phyloP scores from a whole-genome alignment of 192 early-diverging fungal genomes.

The Diversispora eburnea region DNA sequence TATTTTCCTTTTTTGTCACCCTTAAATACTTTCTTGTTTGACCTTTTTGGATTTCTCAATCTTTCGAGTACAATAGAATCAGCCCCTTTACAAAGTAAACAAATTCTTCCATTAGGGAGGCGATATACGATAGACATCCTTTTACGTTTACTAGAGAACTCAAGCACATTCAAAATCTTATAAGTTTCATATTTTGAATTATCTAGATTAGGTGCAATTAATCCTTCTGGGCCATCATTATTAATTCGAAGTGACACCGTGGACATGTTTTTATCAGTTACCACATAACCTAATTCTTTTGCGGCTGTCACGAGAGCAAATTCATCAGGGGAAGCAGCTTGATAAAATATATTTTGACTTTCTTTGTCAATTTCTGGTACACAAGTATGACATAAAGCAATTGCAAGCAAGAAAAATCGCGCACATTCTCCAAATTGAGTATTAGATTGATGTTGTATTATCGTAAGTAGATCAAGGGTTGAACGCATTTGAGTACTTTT shows the following conservation, averaged over 20 bases:
- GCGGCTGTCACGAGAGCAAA: conserved; percentile 78
- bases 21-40: too few relatives aligned
- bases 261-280: conserved; percentile 55
- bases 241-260: conserved; percentile 44
- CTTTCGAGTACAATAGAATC: conserved; percentile 82
- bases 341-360: conserved; percentile 63
- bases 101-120: conserved; percentile 69
- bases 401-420: conserved; percentile 67
- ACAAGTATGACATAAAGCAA: conserved; percentile 80
- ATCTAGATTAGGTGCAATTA: conserved; percentile 29
- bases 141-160: conserved; percentile 85
- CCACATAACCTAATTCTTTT: conserved; percentile 67
- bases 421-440: conserved; percentile 34
- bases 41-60: conserved; percentile 34
- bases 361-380: conserved; percentile 66
- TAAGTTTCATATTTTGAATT: conserved; percentile 33
- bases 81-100: conserved; percentile 86
- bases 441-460: conserved; percentile 19
- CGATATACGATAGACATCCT: conserved; percentile 82
- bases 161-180: conserved; percentile 70
- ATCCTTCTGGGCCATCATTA: conserved; percentile 27
- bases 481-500: not conserved
- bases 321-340: conserved; percentile 81
- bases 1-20: conserved; percentile 23
- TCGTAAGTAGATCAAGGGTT: conserved; percentile 13